These are phyloP conservation scores for Cutaneotrichosporon spelunceum DNA, from an alignment of 1,284 basidiomycete species.

Conservation along the genomic window DNA sequence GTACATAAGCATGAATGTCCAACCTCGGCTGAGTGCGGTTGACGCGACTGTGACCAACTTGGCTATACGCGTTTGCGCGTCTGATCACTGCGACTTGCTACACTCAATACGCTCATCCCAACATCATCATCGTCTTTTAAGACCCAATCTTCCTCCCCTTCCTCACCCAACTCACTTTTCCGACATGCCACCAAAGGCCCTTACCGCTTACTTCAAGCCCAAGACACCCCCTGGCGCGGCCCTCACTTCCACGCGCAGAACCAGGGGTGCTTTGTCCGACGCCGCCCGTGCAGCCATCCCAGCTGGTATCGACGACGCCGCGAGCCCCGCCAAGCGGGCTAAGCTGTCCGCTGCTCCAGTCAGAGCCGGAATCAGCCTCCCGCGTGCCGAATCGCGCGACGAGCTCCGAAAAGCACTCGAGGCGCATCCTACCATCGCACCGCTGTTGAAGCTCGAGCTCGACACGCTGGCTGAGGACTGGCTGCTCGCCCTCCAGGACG, in stretches of 20 bases:
- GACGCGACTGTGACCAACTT: neutral
- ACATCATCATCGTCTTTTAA: neutral
- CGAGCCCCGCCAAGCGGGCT: conserved; percentile 7
- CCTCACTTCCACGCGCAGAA: neutral
- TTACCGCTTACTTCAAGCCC: conserved; percentile 25
- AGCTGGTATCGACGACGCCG: conserved; percentile 18
- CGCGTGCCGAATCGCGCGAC: conserved; percentile 26
- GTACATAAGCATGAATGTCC: no score
- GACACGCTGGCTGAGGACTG: conserved; percentile 52
- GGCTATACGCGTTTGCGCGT: neutral
- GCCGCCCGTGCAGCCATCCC: conserved; percentile 31
- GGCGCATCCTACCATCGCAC: conserved; percentile 24
- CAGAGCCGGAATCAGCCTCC: neutral
- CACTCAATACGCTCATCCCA: neutral
- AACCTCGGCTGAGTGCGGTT: neutral
- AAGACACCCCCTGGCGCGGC: neutral
- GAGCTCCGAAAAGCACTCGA: conserved; percentile 34
- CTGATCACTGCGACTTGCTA: neutral
- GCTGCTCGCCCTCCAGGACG: conserved; percentile 51
- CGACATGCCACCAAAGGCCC: conserved; percentile 21
- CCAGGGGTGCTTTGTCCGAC: conserved; percentile 19
- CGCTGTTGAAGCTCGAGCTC: conserved; percentile 45
- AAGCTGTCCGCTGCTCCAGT: conserved; percentile 3
- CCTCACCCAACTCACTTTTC: neutral
- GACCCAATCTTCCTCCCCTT: neutral